Evolutionary conservation across 257 asterid species (phyloP).

Genomic region (Plantago ovata): DNA sequence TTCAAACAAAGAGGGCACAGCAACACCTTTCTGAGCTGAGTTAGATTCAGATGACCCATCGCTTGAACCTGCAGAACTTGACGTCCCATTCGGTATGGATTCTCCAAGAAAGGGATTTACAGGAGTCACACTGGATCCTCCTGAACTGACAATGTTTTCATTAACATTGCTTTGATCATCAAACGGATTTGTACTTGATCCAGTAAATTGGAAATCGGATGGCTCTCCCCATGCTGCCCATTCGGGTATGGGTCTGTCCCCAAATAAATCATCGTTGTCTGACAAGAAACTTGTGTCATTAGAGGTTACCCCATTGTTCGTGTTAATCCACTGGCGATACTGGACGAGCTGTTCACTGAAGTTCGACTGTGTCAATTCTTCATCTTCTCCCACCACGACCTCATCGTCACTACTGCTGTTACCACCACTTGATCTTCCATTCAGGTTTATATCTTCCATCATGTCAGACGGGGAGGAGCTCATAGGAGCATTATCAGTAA

Average conservation of each 20-base stretch:
- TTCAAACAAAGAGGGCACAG: constrained; percentile 83
- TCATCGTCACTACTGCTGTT: constrained; percentile 77
- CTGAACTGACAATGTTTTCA: constrained; percentile 24
- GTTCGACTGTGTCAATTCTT: constrained; percentile 50
- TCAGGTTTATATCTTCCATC: constrained; percentile 56
- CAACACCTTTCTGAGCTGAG: constrained; percentile 33
- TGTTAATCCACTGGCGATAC: constrained; percentile 24
- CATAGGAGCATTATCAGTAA: constrained; percentile 39
- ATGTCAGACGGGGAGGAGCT: constrained; percentile 56
- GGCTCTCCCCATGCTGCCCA: constrained; percentile 93
- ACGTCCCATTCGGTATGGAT: constrained; percentile 39
- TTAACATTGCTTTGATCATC: constrained; percentile 34
- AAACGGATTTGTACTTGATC: constrained; percentile 69
- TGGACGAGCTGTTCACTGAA: constrained; percentile 35
- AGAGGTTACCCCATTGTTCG: constrained; percentile 24
- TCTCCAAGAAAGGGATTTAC: constrained; percentile 35
- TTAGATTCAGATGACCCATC: constrained; percentile 35
- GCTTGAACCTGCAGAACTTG: constrained; percentile 32
- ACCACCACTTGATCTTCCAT: constrained; percentile 51
- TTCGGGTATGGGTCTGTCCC: constrained; percentile 82
- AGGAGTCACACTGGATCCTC: constrained; percentile 8
- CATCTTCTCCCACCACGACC: constrained; percentile 89
- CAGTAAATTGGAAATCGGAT: constrained; percentile 52
- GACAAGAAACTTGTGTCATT: constrained; percentile 19
- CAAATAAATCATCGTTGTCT: constrained; percentile 68